Base-by-base conservation (phyloP, 1,284 basidiomycete species). In the Bjerkandera adusta region DNA sequence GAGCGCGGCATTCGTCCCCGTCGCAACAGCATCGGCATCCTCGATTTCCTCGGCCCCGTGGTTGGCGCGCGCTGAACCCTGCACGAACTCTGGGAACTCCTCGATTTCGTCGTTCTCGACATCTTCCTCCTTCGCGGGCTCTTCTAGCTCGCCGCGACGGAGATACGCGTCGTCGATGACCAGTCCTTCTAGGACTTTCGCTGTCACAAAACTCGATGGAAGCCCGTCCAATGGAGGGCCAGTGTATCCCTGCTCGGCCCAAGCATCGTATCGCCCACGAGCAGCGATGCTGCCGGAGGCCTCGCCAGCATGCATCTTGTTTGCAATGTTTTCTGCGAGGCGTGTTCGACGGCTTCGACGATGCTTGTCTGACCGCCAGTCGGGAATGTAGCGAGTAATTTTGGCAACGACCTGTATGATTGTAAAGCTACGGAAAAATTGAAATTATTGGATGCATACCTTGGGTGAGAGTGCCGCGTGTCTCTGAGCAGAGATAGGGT, bases 401-500 rank as follows among this genome's bases (percentile, higher is more conserved):
- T 62, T 64, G 46, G 63, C 59, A 12, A 63, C 54, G 3, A 69
- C 63, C 68, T 69, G 38, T 3, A 18, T 22, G 20, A 35, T 27
- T 22, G 20, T 3, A 10, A n/a, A 37, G 27, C 22, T 40, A 43
- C 25, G 25, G 10, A 43, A 26, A 4, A 20, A 30, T 8, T 18
- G 33, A 10, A 37, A 4, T 21, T n/a, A 34, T 15, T 22, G 24
- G 27, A 45, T 25, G 60, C 72, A 47, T 60, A 83, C 83, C 77
- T 73, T 77, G 53, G 73, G 73, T 7, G 72, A 75, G 30, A 85
- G 59, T 36, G 56, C 60, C 13, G 64, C 64, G 55, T 84, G 83
- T 45, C 72, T 67, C 26, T 73, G 71, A 48, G 64, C 57, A 12
- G 75, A 66, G 53, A 82, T 77, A 3, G 60, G 60, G 34, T 69